Base-by-base conservation (phyloP, 805 yeast genomes). In the Grigorovia humatica region DNA sequence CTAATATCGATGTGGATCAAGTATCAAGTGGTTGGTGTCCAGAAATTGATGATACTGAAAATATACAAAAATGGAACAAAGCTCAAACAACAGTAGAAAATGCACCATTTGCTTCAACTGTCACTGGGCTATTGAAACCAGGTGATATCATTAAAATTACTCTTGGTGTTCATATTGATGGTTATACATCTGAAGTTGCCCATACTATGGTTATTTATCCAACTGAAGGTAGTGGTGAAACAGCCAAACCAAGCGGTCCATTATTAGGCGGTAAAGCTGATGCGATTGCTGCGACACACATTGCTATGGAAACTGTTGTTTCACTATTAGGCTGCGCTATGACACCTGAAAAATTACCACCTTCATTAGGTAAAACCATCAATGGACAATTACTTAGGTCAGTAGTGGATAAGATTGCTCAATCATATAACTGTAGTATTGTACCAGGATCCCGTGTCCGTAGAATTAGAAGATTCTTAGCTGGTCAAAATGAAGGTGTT, bases 371-470 rank as follows among this genome's bases (percentile, higher is more conserved):
- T 53, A 56, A 61, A 49, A 53, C 60, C 42, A 80, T 91, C 43
- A 81, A 83, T 41, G 96, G 97, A 50, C 62, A 75, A 18, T 67
- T 78, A 56, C 81, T 93, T 54, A 81, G 96, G 67, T 66, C 72
- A 20, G 71, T 88, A 47, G 97, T 89, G 29, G 95, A 93, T 62
- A 76, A 82, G n/a, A 76, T 93, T 62, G 98, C 96, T n/a, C 77
- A 77, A 52, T 74, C 84, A 1, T 93, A 82, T 71, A 80, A 85
- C 66, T 88, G 96, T 74, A 75, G 75, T 52, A 88, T 93, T 51
- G 88, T 87, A 41, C 98, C 98, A 32, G 96, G 96, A 0, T 87
- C 96, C 20, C 83, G 88, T 66, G 86, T 93, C 44, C 84, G 99
- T 72, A 80, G 96, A 68, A 77, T 90, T 52, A 80, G 96, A 74